Evolutionary conservation across 441 rosid species (phyloP).

Genomic region (Croton setiger): DNA sequence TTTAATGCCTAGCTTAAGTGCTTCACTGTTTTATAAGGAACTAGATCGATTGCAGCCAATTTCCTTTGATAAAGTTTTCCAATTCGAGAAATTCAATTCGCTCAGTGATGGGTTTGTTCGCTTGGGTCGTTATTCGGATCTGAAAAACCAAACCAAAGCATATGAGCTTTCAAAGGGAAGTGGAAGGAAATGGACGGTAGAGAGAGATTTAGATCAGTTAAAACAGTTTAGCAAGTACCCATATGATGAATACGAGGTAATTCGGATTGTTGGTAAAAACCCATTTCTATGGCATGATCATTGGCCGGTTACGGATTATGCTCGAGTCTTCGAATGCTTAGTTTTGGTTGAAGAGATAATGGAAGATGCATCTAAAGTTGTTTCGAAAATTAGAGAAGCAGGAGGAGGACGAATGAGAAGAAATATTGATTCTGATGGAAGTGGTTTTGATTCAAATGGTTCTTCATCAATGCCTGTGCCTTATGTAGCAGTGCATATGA

Average conservation of each 20-base stretch:
- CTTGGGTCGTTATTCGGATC: constrained; percentile 54
- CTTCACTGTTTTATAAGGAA: constrained; percentile 93
- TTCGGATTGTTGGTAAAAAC: constrained; percentile 70
- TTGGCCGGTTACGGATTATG: constrained; percentile 90
- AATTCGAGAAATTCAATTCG: constrained; percentile 62
- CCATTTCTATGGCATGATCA: constrained; percentile 98
- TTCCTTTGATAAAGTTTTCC: constrained; percentile 75
- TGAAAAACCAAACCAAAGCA: constrained; percentile 38
- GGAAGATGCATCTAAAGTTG: constrained; percentile 72
- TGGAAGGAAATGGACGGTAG: constrained; percentile 89
- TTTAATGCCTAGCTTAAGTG: constrained; percentile 87
- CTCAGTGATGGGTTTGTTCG: constrained; percentile 69
- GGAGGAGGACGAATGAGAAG: constrained; percentile 40
- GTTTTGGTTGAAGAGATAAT: constrained; percentile 67
- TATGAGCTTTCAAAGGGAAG: constrained; percentile 78
- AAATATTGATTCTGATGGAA: constrained; percentile 15
- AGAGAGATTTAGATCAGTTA: constrained; percentile 77
- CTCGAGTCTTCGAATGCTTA: constrained; percentile 79
- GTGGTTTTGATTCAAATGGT: constrained; percentile 8
- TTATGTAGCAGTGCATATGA: constrained; percentile 90
- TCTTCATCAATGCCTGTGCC: constrained; percentile 24
- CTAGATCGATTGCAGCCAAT: constrained; percentile 69
- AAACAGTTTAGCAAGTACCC: constrained; percentile 35
- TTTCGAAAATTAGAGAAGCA: constrained; percentile 57
- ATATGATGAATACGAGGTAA: constrained; percentile 55